Evolutionary conservation across 305 asterid genomes (phyloP).

Genomic region (Fraxinus xanthoxyloides): DNA sequence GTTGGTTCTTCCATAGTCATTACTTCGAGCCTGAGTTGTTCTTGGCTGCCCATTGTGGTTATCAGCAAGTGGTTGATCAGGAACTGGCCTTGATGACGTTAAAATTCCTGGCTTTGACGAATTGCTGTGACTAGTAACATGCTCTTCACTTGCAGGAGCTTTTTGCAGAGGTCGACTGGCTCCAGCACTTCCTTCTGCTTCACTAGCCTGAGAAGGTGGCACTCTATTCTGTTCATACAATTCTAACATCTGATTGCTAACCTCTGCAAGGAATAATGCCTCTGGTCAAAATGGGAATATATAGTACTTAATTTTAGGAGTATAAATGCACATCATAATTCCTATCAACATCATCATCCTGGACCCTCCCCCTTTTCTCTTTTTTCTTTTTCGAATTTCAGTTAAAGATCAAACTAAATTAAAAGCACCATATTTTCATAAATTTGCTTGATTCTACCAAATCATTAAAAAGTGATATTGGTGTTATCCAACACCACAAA

Average conservation of each 20-base stretch:
- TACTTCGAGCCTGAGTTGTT: constrained; percentile 37
- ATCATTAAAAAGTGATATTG: constrained; percentile 24
- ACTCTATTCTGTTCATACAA: constrained; percentile 79
- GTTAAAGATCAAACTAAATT: not conserved
- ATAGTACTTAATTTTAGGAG: constrained; percentile 3
- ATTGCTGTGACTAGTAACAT: constrained; percentile 34
- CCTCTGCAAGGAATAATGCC: constrained; percentile 66
- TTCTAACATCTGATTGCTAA: constrained; percentile 98
- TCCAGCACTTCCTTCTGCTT: constrained; percentile 80
- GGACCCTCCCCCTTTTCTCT: constrained; percentile 33
- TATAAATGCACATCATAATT: not conserved
- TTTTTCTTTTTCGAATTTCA: not conserved
- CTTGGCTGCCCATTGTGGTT: constrained; percentile 43
- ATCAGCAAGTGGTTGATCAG: constrained; percentile 43
- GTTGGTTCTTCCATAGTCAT: constrained; percentile 44
- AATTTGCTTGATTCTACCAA: constrained; percentile 13
- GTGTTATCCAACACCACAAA: constrained; percentile 30
- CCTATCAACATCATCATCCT: constrained; percentile 23
- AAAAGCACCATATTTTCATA: constrained; percentile 19
- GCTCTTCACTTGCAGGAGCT: constrained; percentile 58
- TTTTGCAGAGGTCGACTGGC: constrained; percentile 57
- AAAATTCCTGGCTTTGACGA: constrained; percentile 43
- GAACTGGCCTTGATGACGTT: constrained; percentile 38
- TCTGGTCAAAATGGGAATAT: constrained; percentile 13
- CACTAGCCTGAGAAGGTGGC: constrained; percentile 75